phyloP scores from a whole-genome alignment of 495 filamentous ascomycete species.

The Apodospora peruviana region DNA sequence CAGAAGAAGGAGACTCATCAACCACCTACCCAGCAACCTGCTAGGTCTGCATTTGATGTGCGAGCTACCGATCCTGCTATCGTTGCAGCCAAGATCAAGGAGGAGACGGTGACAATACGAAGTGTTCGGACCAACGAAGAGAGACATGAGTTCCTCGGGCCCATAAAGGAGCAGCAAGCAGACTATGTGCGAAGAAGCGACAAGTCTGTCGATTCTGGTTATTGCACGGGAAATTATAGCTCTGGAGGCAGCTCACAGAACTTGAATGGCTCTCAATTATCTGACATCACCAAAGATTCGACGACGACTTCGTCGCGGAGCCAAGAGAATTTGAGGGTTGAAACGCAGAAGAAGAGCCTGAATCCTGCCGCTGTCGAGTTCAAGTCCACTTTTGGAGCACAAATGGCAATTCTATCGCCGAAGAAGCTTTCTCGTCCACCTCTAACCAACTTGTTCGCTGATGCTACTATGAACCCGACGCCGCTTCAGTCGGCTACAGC shows the following conservation, averaged over 20 bases:
- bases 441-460: constrained; percentile 18
- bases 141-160: background rate
- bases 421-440: constrained; percentile 18
- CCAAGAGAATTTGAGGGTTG: background rate
- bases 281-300: no score
- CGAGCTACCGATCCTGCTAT: constrained; percentile 15
- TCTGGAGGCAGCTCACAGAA: no score
- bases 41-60: background rate
- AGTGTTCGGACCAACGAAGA: background rate
- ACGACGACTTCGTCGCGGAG: background rate
- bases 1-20: constrained; percentile 1
- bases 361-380: constrained; percentile 29
- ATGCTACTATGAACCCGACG: background rate
- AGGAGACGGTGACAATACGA: background rate
- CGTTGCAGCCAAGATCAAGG: constrained; percentile 15
- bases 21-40: background rate
- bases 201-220: constrained; percentile 17
- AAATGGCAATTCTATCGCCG: constrained; percentile 6
- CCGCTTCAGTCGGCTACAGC: background rate
- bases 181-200: background rate
- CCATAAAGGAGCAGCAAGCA: background rate
- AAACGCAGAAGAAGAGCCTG: constrained; percentile 10
- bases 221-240: constrained; percentile 1
- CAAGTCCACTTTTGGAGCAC: constrained; percentile 5
- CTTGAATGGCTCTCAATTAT: no score